A percentile compares a stretch with the other conserved stretches of the same genome.
These are phyloP conservation scores for Pestalotiopsis sp. DNA, from an alignment of 2,329 filamentous ascomycete species.

Conservation along the genomic window DNA sequence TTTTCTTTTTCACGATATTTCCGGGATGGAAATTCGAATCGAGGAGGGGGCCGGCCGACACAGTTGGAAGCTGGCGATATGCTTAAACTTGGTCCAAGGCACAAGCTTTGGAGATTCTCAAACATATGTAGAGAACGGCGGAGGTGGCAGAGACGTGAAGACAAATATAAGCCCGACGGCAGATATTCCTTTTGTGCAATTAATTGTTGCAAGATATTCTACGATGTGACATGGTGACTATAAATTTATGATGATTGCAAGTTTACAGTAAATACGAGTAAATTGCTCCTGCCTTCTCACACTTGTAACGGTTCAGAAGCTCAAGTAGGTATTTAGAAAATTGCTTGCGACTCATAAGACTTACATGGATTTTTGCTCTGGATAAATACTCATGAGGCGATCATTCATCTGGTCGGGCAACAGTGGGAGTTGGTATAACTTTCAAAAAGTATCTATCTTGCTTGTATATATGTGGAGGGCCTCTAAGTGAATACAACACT, in stretches of 20 bases:
- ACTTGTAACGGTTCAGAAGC: too few relatives aligned
- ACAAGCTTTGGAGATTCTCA: background rate
- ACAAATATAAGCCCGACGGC: constrained; percentile 29
- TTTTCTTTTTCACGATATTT: background rate
- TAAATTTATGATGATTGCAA: background rate
- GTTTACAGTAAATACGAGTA: background rate
- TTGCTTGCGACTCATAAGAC: too few relatives aligned
- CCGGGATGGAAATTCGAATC: background rate
- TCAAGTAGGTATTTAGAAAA: too few relatives aligned
- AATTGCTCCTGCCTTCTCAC: too few relatives aligned
- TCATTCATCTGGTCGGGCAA: too few relatives aligned
- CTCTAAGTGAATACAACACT: too few relatives aligned
- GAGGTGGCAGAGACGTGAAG: constrained; percentile 16
- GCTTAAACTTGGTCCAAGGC: background rate
- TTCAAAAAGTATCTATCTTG: too few relatives aligned
- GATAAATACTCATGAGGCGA: too few relatives aligned
- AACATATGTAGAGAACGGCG: background rate
- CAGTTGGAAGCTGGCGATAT: background rate
- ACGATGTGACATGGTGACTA: too few relatives aligned
- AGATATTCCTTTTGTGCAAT: constrained; percentile 27
- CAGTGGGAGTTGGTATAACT: too few relatives aligned
- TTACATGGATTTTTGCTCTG: too few relatives aligned
- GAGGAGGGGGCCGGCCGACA: background rate
- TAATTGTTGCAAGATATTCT: background rate
- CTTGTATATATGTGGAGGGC: too few relatives aligned